These are phyloP conservation scores for Persicaria tinctoria DNA, from an alignment of 148 eudicot species.

Conservation along the genomic window DNA sequence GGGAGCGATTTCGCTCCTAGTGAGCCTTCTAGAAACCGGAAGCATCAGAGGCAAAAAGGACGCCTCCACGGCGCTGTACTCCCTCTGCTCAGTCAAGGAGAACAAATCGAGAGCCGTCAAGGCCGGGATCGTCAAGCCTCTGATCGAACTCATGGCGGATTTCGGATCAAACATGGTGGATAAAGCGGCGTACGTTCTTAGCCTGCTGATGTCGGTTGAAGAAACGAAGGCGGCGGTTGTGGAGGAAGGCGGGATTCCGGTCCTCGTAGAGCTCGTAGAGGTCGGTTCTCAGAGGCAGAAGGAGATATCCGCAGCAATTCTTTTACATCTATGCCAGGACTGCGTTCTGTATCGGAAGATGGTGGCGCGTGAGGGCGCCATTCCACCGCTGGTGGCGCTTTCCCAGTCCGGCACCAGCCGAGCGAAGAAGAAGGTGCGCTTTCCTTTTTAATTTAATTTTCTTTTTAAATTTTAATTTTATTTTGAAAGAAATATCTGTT, in stretches of 20 bases:
- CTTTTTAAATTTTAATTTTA: not conserved
- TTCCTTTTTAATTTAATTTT: not conserved
- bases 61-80: constrained; percentile 72
- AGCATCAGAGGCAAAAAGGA: constrained; percentile 74
- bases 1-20: constrained; percentile 64
- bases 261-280: constrained; percentile 74
- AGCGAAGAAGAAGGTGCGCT: constrained; percentile 69
- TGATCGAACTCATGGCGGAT: constrained; percentile 86
- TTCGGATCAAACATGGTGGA: constrained; percentile 83
- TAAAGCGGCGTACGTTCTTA: constrained; percentile 67
- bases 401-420: constrained; percentile 78
- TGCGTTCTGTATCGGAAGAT: constrained; percentile 52
- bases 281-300: constrained; percentile 72
- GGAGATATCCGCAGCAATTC: constrained; percentile 69
- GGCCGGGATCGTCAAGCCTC: constrained; percentile 67
- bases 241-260: constrained; percentile 84
- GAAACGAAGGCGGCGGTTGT: constrained; percentile 61
- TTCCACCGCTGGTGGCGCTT: constrained; percentile 81
- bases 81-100: constrained; percentile 59
- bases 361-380: constrained; percentile 95
- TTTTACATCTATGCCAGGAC: constrained; percentile 63
- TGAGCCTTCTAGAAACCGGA: constrained; percentile 54
- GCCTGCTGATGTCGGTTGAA: constrained; percentile 34
- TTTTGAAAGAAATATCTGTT: not conserved
- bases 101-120: constrained; percentile 66